These are phyloP conservation scores for Amanita subjunquillea DNA, from an alignment of 768 basidiomycete genomes.

Conservation along the genomic window DNA sequence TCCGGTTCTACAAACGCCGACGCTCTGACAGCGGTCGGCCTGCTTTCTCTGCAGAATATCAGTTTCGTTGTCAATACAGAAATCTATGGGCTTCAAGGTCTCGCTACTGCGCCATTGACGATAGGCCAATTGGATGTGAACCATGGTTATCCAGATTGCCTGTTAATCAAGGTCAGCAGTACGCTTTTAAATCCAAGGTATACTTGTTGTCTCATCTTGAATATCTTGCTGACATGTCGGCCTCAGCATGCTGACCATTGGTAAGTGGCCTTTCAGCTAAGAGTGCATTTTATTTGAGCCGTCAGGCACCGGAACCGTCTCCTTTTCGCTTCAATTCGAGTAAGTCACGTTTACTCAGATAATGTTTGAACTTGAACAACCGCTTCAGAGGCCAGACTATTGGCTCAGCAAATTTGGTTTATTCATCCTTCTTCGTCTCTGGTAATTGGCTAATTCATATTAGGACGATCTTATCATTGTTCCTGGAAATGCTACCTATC, in stretches of 20 bases:
- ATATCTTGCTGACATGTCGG: constrained; percentile 9
- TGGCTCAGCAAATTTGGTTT: constrained; percentile 47
- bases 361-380: neutral
- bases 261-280: constrained; percentile 12
- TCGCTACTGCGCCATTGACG: constrained; percentile 44
- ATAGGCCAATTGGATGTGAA: constrained; percentile 54
- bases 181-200: constrained; percentile 59
- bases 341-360: constrained; percentile 15
- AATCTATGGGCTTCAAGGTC: constrained; percentile 56
- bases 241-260: constrained; percentile 32
- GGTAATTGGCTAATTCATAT: constrained; percentile 1
- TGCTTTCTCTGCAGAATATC: constrained; percentile 56
- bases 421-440: constrained; percentile 7
- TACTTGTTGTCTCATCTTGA: neutral
- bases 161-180: constrained; percentile 58
- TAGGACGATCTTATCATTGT: constrained; percentile 46
- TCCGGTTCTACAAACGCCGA: constrained; percentile 49
- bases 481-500: constrained; percentile 47
- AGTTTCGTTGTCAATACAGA: constrained; percentile 49
- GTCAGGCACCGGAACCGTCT: constrained; percentile 50
- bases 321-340: constrained; percentile 50
- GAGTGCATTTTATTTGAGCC: constrained; percentile 17
- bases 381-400: constrained; percentile 35
- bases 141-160: constrained; percentile 53
- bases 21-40: constrained; percentile 51